Conservation (phyloP, 495 filamentous ascomycete genomes). For the Aspergillus heteromorphus region DNA sequence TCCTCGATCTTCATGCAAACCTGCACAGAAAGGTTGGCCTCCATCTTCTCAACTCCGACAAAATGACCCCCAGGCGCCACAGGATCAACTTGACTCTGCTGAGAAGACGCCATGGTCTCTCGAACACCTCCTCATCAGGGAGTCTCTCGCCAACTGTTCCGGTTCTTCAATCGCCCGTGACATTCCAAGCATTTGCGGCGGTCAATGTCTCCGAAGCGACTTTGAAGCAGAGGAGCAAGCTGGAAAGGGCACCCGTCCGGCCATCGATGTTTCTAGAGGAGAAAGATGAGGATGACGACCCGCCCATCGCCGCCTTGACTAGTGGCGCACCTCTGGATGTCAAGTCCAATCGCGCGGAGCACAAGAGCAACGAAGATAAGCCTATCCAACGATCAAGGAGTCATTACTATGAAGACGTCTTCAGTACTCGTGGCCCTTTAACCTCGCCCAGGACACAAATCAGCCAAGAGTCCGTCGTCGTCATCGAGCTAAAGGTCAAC, state of each 20-base stretch:
- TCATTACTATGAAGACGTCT: constrained; percentile 57
- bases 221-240: constrained; percentile 12
- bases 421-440: constrained; percentile 47
- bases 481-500: constrained; percentile 82
- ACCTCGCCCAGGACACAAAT: constrained; percentile 54
- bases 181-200: constrained; percentile 13
- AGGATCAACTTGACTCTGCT: constrained; percentile 16
- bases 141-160: constrained; percentile 16
- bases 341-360: constrained; percentile 7
- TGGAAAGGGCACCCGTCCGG: constrained; percentile 9
- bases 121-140: constrained; percentile 16
- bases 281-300: constrained; percentile 23
- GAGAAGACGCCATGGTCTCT: constrained; percentile 14
- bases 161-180: constrained; percentile 18
- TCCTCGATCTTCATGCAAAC: not conserved
- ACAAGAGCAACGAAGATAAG: constrained; percentile 15
- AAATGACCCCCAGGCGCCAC: constrained; percentile 13
- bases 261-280: constrained; percentile 27
- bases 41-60: not conserved
- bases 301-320: constrained; percentile 6
- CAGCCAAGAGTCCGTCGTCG: constrained; percentile 61
- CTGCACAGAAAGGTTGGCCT: not conserved
- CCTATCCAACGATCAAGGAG: constrained; percentile 31
- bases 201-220: constrained; percentile 12
- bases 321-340: constrained; percentile 9